phyloP scores from a whole-genome alignment of 371 early-diverging fungal species.

The Mucor indicus region DNA sequence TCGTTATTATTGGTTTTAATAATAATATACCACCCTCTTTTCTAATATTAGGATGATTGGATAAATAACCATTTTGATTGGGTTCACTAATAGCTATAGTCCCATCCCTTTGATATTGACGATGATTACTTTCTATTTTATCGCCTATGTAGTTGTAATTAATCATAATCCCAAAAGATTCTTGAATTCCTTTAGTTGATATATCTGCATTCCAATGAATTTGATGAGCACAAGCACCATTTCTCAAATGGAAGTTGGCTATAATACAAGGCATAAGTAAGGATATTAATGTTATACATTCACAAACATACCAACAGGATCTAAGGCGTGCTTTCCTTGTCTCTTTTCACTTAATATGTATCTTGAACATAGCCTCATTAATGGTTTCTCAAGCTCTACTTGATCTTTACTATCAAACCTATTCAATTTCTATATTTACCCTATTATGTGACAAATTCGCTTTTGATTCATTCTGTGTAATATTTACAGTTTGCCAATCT shows the following conservation, averaged over 20 bases:
- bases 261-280: background rate
- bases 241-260: slow-evolving; percentile 87
- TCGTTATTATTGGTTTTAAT: slow-evolving; percentile 67
- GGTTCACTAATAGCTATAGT: slow-evolving; percentile 52
- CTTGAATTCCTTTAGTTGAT: slow-evolving; percentile 67
- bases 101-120: slow-evolving; percentile 66
- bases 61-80: too few species aligned
- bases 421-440: slow-evolving; percentile 9
- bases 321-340: slow-evolving; percentile 53
- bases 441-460: too few species aligned
- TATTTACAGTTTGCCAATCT: slow-evolving; percentile 23
- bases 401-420: slow-evolving; percentile 18
- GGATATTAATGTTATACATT: background rate
- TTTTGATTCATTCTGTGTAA: too few species aligned
- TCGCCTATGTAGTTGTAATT: slow-evolving; percentile 77
- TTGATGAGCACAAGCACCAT: slow-evolving; percentile 82
- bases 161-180: slow-evolving; percentile 87
- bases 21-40: background rate
- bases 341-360: slow-evolving; percentile 66
- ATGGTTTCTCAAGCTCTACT: slow-evolving; percentile 49
- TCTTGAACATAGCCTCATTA: slow-evolving; percentile 67
- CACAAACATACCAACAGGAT: slow-evolving; percentile 67
- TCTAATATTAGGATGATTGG: background rate
- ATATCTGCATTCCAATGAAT: slow-evolving; percentile 83
- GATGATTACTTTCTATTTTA: slow-evolving; percentile 71